A percentile compares a stretch with the other conserved stretches of the same genome.
phyloP scores from a whole-genome alignment of 345 rosid genomes.

The Salix arbutifolia region DNA sequence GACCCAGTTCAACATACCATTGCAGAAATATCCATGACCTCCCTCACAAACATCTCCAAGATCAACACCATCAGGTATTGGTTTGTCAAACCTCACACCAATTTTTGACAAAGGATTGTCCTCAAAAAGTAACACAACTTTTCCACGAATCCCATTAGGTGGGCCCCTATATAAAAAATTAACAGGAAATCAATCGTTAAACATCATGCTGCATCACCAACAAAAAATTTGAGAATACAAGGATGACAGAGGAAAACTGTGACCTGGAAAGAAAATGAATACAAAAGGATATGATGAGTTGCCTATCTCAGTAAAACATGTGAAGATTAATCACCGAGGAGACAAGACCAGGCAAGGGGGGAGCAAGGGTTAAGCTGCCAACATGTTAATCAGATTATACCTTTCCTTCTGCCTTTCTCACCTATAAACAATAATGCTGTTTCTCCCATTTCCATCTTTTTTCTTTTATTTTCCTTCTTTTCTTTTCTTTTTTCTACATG shows the following conservation, averaged over 20 bases:
- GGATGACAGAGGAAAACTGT: background rate
- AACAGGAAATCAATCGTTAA: background rate
- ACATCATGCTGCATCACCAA: background rate
- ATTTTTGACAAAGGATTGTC: slow-evolving; percentile 73
- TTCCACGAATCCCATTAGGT: slow-evolving; percentile 56
- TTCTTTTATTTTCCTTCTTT: background rate
- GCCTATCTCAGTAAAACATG: background rate
- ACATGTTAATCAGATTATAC: background rate
- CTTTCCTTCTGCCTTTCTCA: background rate
- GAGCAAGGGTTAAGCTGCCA: background rate
- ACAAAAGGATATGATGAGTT: background rate
- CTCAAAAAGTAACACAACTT: slow-evolving; percentile 56
- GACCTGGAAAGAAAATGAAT: background rate
- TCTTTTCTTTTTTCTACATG: background rate
- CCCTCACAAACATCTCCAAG: slow-evolving; percentile 66
- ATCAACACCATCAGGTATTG: slow-evolving; percentile 78
- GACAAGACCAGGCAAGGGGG: background rate
- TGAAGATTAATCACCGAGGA: background rate
- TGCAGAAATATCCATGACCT: slow-evolving; percentile 80
- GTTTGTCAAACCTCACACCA: slow-evolving; percentile 82
- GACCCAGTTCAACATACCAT: slow-evolving; percentile 39
- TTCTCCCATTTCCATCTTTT: background rate
- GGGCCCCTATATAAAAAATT: slow-evolving; percentile 56
- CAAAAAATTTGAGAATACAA: background rate
- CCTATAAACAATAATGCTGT: background rate